Percentiles rank a stretch among this genome's conserved stretches.
Evolutionary conservation across 208 protist genomes (phyloP).

Genomic region (Wallacemonas rigidus): DNA sequence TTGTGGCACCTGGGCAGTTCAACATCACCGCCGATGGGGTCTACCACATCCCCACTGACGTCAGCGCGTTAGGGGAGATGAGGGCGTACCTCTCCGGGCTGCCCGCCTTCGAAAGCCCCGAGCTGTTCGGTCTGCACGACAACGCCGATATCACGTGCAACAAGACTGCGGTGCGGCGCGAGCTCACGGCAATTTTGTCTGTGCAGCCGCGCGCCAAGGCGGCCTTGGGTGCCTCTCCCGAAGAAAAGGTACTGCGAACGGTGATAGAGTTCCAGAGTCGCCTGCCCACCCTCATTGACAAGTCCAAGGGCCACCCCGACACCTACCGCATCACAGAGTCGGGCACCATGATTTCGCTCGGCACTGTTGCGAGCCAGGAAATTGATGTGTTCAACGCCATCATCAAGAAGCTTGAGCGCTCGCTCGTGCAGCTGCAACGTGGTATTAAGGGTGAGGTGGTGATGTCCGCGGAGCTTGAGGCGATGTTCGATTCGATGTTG

Average conservation of each 20-base stretch:
- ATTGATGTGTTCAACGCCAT: conserved; percentile 92
- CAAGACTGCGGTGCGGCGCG: conserved; percentile 79
- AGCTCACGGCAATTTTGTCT: conserved; percentile 87
- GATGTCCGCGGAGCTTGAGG: conserved; percentile 89
- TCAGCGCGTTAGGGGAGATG: conserved; percentile 61
- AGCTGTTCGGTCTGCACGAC: conserved; percentile 95
- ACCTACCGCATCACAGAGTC: conserved; percentile 87
- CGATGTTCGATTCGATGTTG: conserved; percentile 90
- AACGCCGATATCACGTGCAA: conserved; percentile 96
- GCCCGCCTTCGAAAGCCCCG: conserved; percentile 92
- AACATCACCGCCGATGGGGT: conserved; percentile 83
- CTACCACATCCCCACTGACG: conserved; percentile 84
- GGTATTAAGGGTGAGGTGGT: conserved; percentile 93
- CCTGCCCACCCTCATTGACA: conserved; percentile 87
- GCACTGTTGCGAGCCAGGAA: conserved; percentile 89
- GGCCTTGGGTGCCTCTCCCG: conserved; percentile 42
- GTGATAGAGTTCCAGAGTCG: conserved; percentile 77
- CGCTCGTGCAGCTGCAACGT: conserved; percentile 70
- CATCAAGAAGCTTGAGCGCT: conserved; percentile 66
- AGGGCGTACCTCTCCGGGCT: conserved; percentile 81
- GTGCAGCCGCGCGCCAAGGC: conserved; percentile 90
- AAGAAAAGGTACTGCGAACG: conserved; percentile 82
- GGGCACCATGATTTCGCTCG: conserved; percentile 90
- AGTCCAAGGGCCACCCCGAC: conserved; percentile 66
- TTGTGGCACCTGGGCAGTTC: conserved; percentile 59